Percentiles rank a stretch among this genome's conserved stretches.
Evolutionary conservation across 2,329 filamentous ascomycete genomes (phyloP).

Genomic region (Dactylellina leptospora): DNA sequence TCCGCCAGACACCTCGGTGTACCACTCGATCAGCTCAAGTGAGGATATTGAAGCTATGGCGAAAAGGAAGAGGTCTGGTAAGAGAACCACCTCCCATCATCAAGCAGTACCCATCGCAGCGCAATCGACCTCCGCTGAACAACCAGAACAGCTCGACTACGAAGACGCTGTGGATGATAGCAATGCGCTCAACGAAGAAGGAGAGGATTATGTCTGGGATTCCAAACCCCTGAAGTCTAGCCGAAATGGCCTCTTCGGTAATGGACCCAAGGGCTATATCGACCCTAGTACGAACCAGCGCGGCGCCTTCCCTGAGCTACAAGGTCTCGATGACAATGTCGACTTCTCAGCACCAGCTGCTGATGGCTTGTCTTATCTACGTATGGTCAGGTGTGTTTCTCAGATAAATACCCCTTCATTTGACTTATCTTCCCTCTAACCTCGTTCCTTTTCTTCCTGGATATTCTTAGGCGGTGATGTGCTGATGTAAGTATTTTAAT

Average conservation of each 20-base stretch:
- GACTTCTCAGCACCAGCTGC: constrained; percentile 55
- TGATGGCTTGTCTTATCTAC: constrained; percentile 56
- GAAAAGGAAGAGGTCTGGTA: constrained; percentile 52
- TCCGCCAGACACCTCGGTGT: not conserved
- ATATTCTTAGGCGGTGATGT: constrained; percentile 22
- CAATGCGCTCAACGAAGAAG: constrained; percentile 11
- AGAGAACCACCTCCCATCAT: constrained; percentile 45
- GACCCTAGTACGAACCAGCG: constrained; percentile 56
- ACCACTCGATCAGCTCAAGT: not conserved
- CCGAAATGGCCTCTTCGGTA: constrained; percentile 38
- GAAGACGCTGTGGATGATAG: constrained; percentile 1
- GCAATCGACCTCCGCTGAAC: constrained; percentile 43
- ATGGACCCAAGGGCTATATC: constrained; percentile 54
- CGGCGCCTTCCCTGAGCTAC: constrained; percentile 55
- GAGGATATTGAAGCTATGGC: constrained; percentile 21
- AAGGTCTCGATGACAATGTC: constrained; percentile 53
- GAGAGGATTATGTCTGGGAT: constrained; percentile 43
- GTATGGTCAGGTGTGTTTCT: constrained; percentile 56
- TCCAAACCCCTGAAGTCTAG: constrained; percentile 47
- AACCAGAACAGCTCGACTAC: constrained; percentile 41
- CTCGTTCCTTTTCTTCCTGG: constrained; percentile 20
- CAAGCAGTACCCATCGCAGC: constrained; percentile 12
- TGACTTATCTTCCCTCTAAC: constrained; percentile 4
- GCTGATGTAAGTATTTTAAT: constrained; percentile 52
- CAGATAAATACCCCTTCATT: constrained; percentile 18